These are phyloP conservation scores for Apiospora phragmitis DNA, from an alignment of 2,329 filamentous ascomycete genomes.

Conservation along the genomic window DNA sequence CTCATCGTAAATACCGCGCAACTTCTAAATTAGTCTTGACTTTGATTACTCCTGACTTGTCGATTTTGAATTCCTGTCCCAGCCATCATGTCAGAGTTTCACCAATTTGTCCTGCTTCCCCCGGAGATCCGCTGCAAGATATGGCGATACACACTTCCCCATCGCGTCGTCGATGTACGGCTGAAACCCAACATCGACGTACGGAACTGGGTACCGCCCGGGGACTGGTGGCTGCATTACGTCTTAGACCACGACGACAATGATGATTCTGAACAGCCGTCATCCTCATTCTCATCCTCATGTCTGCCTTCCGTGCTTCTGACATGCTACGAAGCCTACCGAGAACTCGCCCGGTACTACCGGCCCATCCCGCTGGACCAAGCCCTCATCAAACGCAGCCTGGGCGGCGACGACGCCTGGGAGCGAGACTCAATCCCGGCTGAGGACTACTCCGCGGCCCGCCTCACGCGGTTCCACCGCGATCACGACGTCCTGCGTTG, in stretches of 20 bases:
- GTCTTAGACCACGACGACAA: slow-evolving; percentile 1
- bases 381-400: neutral
- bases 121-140: slow-evolving; percentile 11
- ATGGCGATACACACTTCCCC: slow-evolving; percentile 8
- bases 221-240: slow-evolving; percentile 14
- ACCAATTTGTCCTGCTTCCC: slow-evolving; percentile 6
- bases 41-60: neutral
- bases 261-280: neutral
- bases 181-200: slow-evolving; percentile 12
- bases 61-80: neutral
- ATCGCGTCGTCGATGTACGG: neutral
- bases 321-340: slow-evolving; percentile 8
- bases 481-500: slow-evolving; percentile 21
- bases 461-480: slow-evolving; percentile 16
- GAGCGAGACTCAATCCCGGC: neutral
- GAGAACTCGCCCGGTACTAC: slow-evolving; percentile 8
- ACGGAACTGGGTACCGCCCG: slow-evolving; percentile 9
- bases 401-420: neutral
- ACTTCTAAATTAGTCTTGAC: neutral
- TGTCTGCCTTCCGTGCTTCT: neutral
- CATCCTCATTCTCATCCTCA: neutral
- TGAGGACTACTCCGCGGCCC: slow-evolving; percentile 7
- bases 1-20: neutral
- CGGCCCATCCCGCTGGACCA: neutral
- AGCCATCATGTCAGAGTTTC: neutral